These are phyloP conservation scores for Wickerhamiella parazyma DNA, from an alignment of 805 yeast species.

Conservation along the genomic window DNA sequence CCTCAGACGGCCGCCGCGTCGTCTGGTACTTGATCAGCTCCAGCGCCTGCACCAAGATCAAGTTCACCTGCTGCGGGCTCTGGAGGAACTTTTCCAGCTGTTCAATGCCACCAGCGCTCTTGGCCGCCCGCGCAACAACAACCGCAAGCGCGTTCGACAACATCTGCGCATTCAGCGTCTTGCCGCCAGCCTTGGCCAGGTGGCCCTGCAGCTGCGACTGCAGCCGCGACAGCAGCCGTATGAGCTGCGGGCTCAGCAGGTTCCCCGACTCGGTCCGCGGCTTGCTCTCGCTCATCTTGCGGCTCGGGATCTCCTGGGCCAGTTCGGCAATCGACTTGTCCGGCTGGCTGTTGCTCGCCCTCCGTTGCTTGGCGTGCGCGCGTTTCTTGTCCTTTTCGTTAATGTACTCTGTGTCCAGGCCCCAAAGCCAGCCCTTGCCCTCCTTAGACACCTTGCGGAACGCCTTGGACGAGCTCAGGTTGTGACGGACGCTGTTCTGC, in stretches of 20 bases:
- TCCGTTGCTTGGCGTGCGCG: conserved; percentile 23
- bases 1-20: background rate
- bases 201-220: conserved; percentile 76
- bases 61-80: conserved; percentile 11
- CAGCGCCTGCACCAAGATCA: conserved; percentile 13
- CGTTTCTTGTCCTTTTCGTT: conserved; percentile 71
- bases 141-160: conserved; percentile 85
- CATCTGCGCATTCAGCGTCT: conserved; percentile 60
- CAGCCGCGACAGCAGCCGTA: conserved; percentile 63
- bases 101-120: conserved; percentile 33
- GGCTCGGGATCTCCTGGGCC: conserved; percentile 22
- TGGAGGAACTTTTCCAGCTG: conserved; percentile 16
- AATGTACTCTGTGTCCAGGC: conserved; percentile 71
- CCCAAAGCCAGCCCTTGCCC: conserved; percentile 95
- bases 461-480: conserved; percentile 71
- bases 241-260: conserved; percentile 41
- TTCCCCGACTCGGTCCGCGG: conserved; percentile 7
- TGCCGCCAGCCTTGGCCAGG: conserved; percentile 62
- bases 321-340: conserved; percentile 25
- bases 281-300: conserved; percentile 9
- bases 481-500: conserved; percentile 91
- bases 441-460: conserved; percentile 70
- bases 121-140: conserved; percentile 84
- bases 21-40: conserved; percentile 11
- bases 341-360: conserved; percentile 16